Evolutionary conservation across 2,329 filamentous ascomycete genomes (phyloP), one percentile per base, ranked within the genome.

Genomic region (Cladosporium sp.): DNA sequence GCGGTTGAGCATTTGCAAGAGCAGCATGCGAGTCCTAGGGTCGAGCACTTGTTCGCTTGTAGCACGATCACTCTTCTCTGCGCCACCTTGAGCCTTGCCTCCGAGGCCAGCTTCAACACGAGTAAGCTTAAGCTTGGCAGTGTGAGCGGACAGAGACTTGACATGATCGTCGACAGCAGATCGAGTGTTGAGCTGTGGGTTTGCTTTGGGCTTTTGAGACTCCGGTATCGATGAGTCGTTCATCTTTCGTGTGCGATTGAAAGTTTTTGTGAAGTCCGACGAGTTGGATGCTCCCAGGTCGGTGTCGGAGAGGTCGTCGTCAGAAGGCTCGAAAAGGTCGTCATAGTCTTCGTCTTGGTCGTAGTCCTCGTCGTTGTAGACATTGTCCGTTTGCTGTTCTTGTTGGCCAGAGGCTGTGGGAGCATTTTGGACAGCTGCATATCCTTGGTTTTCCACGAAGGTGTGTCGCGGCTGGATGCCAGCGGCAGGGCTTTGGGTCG

Each of bases 11-110:
- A 99, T 91, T 77, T 97, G 91, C 64, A 97, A 81, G 56, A 99
- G 80, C 61, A 99, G 92, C 90, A 97, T 96, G 65, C 92, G 88
- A 14, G 94, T 99, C 56, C 92, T 84, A 63, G 92, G 90, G 75
- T 99, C 94, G 61, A 99, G 79, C 51, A 99, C 94, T 74, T 97
- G 91, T 73, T 99, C 94, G 66, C 86, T 91, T 14, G 94, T 99
- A 54, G 94, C 93, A 60, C 94, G 86, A 73, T 99, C 93, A 58
- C 89, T 88, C 74, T 90, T 91, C 60, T 86, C 85, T 56, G 82
- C 80, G 37, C 76, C 77, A 59, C 82, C 65, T 62, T 71, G 78
- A 45, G 76, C 75, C 51, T 80, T 82, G 17, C 74, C 76, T 11
- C 75, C 76, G 30, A 84, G 72, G 0, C 82, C 82, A 25, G 82